Evolutionary conservation across 2,329 filamentous ascomycete genomes (phyloP).

Genomic region (Clonostachys rosea): DNA sequence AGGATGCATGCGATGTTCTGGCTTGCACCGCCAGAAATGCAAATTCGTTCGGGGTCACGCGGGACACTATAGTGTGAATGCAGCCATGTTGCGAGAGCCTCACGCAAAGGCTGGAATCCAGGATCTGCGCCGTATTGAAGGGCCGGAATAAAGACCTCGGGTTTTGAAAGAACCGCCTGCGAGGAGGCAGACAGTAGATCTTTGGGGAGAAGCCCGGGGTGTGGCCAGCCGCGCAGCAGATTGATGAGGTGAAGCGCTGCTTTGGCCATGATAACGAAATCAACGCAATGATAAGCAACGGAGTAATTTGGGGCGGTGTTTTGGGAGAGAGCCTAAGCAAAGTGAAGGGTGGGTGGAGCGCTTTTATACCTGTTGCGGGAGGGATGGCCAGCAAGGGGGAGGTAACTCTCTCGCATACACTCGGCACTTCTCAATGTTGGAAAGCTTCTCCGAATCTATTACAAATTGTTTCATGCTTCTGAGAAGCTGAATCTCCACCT

Average conservation of each 20-base stretch:
- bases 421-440: too few relatives aligned
- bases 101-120: constrained; percentile 65
- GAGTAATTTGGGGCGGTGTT: too few relatives aligned
- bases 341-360: too few relatives aligned
- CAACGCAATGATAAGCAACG: too few relatives aligned
- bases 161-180: constrained; percentile 54
- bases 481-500: too few relatives aligned
- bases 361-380: too few relatives aligned
- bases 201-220: constrained; percentile 58
- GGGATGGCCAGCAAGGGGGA: too few relatives aligned
- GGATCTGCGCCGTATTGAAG: constrained; percentile 76
- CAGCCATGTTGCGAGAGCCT: constrained; percentile 68
- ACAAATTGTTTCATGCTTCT: too few relatives aligned
- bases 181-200: constrained; percentile 57
- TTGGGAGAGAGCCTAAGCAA: too few relatives aligned
- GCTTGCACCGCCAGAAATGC: constrained; percentile 79
- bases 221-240: constrained; percentile 66
- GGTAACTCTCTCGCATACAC: too few relatives aligned
- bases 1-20: constrained; percentile 77
- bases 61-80: constrained; percentile 47
- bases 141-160: constrained; percentile 51
- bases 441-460: too few relatives aligned
- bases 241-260: constrained; percentile 45
- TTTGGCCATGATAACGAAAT: too few relatives aligned
- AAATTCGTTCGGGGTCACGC: constrained; percentile 53